Conservation (phyloP, 306 rosid genomes). For the Rosa multiflora region DNA sequence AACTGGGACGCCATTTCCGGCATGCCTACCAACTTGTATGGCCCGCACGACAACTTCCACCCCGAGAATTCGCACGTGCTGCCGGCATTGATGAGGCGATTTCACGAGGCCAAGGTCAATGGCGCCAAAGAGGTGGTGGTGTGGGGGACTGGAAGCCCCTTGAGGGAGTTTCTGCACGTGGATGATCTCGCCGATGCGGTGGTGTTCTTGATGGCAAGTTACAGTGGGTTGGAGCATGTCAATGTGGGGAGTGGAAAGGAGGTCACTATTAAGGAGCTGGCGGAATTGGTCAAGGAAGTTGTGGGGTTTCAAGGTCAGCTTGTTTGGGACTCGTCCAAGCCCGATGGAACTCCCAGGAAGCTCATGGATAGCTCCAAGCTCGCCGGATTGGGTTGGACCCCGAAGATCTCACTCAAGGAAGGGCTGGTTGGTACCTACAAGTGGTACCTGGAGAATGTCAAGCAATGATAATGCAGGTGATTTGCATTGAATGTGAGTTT, state of each 20-base stretch:
- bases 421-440: conserved; percentile 88
- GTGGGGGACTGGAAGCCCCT: conserved; percentile 94
- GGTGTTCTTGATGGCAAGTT: conserved; percentile 74
- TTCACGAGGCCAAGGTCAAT: conserved; percentile 84
- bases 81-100: conserved; percentile 91
- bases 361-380: conserved; percentile 93
- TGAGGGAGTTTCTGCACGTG: conserved; percentile 92
- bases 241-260: conserved; percentile 94
- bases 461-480: conserved; percentile 43
- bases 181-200: conserved; percentile 82
- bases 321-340: conserved; percentile 87
- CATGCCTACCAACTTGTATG: conserved; percentile 95
- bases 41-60: conserved; percentile 82
- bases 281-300: conserved; percentile 84
- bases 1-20: conserved; percentile 89
- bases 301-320: conserved; percentile 88
- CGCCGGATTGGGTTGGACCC: conserved; percentile 73
- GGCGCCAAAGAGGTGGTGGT: conserved; percentile 86
- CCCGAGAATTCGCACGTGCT: conserved; percentile 91
- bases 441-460: conserved; percentile 80
- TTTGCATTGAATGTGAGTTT: neutral
- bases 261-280: conserved; percentile 83
- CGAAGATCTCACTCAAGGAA: conserved; percentile 82
- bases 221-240: conserved; percentile 75
- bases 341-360: conserved; percentile 96